These are phyloP conservation scores for Rubia peregrina DNA, from an alignment of 305 asterid species.

Conservation along the genomic window DNA sequence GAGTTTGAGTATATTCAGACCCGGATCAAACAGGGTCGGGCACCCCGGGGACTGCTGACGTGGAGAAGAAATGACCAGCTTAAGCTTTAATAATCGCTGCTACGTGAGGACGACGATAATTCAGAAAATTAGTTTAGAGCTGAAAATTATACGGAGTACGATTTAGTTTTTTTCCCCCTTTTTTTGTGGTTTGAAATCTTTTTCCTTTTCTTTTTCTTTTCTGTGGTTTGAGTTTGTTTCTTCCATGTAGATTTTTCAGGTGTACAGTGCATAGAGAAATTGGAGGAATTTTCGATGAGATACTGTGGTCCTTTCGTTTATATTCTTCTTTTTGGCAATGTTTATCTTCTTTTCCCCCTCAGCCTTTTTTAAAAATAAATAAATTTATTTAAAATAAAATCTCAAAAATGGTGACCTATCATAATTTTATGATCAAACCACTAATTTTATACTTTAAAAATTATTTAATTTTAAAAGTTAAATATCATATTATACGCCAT, in stretches of 20 bases:
- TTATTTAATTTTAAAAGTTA: no score
- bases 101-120: background rate
- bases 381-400: no score
- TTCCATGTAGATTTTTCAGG: background rate
- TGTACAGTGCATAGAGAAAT: background rate
- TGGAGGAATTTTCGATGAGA: background rate
- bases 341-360: background rate
- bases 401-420: no score
- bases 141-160: background rate
- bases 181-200: no score
- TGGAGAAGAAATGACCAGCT: slow-evolving; percentile 9
- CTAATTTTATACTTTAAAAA: no score
- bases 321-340: background rate
- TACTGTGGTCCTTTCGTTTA: background rate
- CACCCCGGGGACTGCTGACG: slow-evolving; percentile 20
- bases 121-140: background rate
- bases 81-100: background rate
- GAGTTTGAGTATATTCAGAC: slow-evolving; percentile 59
- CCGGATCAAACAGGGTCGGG: slow-evolving; percentile 35
- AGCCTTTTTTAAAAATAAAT: no score
- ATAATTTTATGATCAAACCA: no score
- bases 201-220: background rate
- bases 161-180: no score
- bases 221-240: background rate
- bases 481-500: no score